These are phyloP conservation scores for Peronospora tabacina DNA, from an alignment of 352 stramenopile species.

Conservation along the genomic window DNA sequence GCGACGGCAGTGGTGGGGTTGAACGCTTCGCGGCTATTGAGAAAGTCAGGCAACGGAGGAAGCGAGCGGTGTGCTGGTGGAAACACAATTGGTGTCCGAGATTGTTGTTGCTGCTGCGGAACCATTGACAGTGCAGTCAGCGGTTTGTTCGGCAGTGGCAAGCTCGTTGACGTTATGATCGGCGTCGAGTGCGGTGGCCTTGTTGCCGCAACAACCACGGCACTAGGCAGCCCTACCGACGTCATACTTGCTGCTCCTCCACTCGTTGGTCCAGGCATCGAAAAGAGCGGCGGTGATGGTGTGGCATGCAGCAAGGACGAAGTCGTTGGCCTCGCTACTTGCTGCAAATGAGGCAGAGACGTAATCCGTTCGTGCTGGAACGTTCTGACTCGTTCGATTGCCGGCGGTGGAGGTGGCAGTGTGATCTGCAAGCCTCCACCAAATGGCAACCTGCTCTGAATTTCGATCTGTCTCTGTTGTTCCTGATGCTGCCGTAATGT, in stretches of 20 bases:
- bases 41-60: slow-evolving; percentile 52
- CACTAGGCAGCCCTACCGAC: slow-evolving; percentile 19
- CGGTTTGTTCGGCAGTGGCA: slow-evolving; percentile 27
- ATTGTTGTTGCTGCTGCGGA: slow-evolving; percentile 15
- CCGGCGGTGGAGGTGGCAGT: slow-evolving; percentile 23
- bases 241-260: slow-evolving; percentile 2
- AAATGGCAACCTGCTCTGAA: slow-evolving; percentile 22
- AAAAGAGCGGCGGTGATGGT: slow-evolving; percentile 23
- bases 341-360: slow-evolving; percentile 44
- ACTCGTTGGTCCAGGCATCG: slow-evolving; percentile 20
- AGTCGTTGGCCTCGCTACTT: slow-evolving; percentile 43
- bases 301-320: slow-evolving; percentile 36
- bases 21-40: slow-evolving; percentile 57
- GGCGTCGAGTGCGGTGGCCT: slow-evolving; percentile 21
- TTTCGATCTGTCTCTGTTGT: slow-evolving; percentile 19
- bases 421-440: slow-evolving; percentile 30
- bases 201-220: slow-evolving; percentile 15
- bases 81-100: slow-evolving; percentile 47
- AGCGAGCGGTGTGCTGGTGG: slow-evolving; percentile 46
- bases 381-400: slow-evolving; percentile 14
- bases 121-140: slow-evolving; percentile 21
- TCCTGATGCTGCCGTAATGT: slow-evolving; percentile 23
- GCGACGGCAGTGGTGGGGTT: slow-evolving; percentile 27
- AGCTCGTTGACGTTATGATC: slow-evolving; percentile 26
- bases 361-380: slow-evolving; percentile 29